Evolutionary conservation across 805 yeast species (phyloP).

Genomic region (Metschnikowia colocasiae): DNA sequence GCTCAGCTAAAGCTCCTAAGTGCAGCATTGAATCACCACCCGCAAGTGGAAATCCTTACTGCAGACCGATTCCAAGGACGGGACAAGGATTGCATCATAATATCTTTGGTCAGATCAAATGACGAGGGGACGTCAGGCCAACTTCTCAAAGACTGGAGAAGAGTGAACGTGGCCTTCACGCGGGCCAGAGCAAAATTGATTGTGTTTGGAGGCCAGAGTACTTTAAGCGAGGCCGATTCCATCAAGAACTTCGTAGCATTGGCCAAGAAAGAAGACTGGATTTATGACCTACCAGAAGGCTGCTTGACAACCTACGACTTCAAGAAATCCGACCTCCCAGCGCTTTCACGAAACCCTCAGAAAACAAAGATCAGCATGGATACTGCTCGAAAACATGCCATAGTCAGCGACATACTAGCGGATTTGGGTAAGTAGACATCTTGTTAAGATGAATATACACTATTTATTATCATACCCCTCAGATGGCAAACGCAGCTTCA

Average conservation of each 20-base stretch:
- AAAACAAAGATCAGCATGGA: slow-evolving; percentile 9
- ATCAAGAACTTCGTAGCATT: slow-evolving; percentile 59
- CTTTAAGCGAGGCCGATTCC: slow-evolving; percentile 51
- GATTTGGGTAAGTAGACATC: slow-evolving; percentile 18
- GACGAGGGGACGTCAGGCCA: slow-evolving; percentile 64
- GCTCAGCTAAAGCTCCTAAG: slow-evolving; percentile 53
- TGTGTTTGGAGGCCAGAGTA: slow-evolving; percentile 72
- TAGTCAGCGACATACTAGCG: slow-evolving; percentile 29
- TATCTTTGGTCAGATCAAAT: slow-evolving; percentile 86
- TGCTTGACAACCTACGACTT: slow-evolving; percentile 40
- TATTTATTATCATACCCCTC: not conserved
- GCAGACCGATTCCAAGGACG: slow-evolving; percentile 97
- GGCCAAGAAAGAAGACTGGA: slow-evolving; percentile 59
- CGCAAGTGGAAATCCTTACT: slow-evolving; percentile 72
- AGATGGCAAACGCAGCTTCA: slow-evolving; percentile 35
- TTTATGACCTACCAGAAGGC: slow-evolving; percentile 48
- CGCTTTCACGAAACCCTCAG: slow-evolving; percentile 1
- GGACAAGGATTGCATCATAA: slow-evolving; percentile 87
- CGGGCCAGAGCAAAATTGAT: slow-evolving; percentile 82
- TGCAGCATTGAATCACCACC: slow-evolving; percentile 25
- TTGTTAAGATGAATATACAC: not conserved
- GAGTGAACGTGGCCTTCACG: slow-evolving; percentile 92
- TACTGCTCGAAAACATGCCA: slow-evolving; percentile 20
- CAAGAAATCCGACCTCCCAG: slow-evolving; percentile 7
- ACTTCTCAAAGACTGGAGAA: slow-evolving; percentile 79